A percentile compares a stretch with the other conserved stretches of the same genome.
These are phyloP conservation scores for Macrophomina pseudophaseolina DNA, from an alignment of 2,329 filamentous ascomycete species.

Conservation along the genomic window DNA sequence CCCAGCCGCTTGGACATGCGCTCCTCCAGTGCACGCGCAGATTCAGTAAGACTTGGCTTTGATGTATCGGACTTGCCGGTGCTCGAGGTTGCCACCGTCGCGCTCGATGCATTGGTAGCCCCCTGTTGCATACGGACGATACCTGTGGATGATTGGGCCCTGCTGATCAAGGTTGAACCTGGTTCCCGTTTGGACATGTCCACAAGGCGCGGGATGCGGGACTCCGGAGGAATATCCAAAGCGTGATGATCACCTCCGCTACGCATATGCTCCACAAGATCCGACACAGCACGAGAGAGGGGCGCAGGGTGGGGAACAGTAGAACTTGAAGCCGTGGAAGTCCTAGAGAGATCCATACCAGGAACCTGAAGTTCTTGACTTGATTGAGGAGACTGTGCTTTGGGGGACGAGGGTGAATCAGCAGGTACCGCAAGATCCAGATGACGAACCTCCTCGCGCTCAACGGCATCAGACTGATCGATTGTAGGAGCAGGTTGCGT, in stretches of 20 bases:
- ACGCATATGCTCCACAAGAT: constrained; percentile 25
- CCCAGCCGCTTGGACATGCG: constrained; percentile 77
- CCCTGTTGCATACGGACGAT: constrained; percentile 21
- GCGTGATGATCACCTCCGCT: constrained; percentile 7
- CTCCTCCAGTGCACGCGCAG: constrained; percentile 64
- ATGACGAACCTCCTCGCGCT: constrained; percentile 63
- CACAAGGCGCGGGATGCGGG: constrained; percentile 46
- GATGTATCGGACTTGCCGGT: constrained; percentile 32
- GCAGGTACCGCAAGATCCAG: constrained; percentile 64
- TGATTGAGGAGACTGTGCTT: constrained; percentile 4
- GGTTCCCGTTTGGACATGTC: constrained; percentile 42
- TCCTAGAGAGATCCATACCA: constrained; percentile 14
- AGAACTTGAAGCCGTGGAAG: neutral
- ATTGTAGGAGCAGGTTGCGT: neutral
- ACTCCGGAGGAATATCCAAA: constrained; percentile 32
- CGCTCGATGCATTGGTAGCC: constrained; percentile 28
- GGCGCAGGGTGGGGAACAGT: constrained; percentile 3
- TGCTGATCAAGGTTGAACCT: constrained; percentile 32
- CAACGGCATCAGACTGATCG: constrained; percentile 39
- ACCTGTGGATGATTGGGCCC: constrained; percentile 41
- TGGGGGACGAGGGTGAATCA: constrained; percentile 37
- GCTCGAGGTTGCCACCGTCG: constrained; percentile 30
- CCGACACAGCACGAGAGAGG: constrained; percentile 18
- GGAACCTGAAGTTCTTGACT: constrained; percentile 15
- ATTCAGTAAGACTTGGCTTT: constrained; percentile 41